Base-by-base conservation (phyloP, 108 stramenopile species). In the Ochromonas danica region DNA sequence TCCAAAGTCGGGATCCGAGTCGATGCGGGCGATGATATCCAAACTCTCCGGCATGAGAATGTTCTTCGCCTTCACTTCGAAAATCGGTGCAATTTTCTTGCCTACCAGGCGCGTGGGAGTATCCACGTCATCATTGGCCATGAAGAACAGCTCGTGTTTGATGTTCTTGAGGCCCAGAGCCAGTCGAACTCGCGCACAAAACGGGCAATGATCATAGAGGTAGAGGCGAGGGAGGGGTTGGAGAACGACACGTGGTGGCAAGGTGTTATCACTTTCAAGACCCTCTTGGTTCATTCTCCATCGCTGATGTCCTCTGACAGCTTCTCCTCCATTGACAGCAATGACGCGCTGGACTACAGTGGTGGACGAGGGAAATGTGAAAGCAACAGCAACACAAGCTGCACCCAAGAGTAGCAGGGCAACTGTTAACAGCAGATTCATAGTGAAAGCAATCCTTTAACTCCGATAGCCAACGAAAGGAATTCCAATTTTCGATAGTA, bases 131-230 rank as follows among this genome's bases (percentile, higher is more conserved):
- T 97, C 96, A 83, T 97, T 97, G 6, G 92, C 93, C 78, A 97
- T 74, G 79, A 95, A 97, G 36, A 89, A 63, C 39, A 94, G 39
- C 39, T 89, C 89, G 78, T 95, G 94, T 81, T 93, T 92, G 67
- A 96, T 84, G 81, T 92, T 92, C 82, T 96, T 97, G 79, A 95
- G 79, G 35, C 96, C 96, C 63, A 97, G 71, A 38, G 94, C 94
- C 17, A 97, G 81, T 33, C 96, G 91, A 30, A 93, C 94, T 22
- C 97, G 93, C 30, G 95, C 94, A 81, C 97, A 97, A 81, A 94
- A 97, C 40, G 97, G 97, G 80, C 97, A 97, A 75, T 97, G 97
- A 80, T 97, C 97, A 87, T 97, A 97, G 2, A 94, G 91, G 84
- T 94, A 96, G 0, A 97, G 77, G 40, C 70, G 88, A 42, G 94